A percentile compares a stretch with the other conserved stretches of the same genome.
These are phyloP conservation scores for Inonotus obliquus DNA, from an alignment of 1,284 basidiomycete genomes.

Conservation along the genomic window DNA sequence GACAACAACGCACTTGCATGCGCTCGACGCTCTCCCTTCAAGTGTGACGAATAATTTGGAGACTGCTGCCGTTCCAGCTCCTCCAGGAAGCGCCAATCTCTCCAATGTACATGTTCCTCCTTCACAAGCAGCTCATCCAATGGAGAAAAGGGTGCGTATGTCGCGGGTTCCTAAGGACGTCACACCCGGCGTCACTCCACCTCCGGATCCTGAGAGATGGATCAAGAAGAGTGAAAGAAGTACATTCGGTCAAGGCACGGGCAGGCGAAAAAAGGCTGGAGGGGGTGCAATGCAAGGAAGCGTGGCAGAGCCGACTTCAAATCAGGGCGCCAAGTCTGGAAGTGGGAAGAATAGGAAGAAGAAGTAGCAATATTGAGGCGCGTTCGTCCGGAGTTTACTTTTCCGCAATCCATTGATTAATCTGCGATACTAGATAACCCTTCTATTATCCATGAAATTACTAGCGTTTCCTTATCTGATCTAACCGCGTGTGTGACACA, in stretches of 20 bases:
- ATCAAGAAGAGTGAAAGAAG: slow-evolving; percentile 75
- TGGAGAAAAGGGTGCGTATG: slow-evolving; percentile 51
- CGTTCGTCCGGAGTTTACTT: slow-evolving; percentile 18
- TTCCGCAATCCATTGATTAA: slow-evolving; percentile 10
- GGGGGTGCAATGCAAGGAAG: slow-evolving; percentile 52
- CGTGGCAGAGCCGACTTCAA: slow-evolving; percentile 30
- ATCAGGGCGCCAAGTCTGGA: slow-evolving; percentile 31
- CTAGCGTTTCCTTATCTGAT: not conserved
- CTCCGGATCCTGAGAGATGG: slow-evolving; percentile 78
- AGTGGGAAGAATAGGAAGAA: slow-evolving; percentile 49
- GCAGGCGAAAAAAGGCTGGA: slow-evolving; percentile 41
- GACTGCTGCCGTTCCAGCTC: slow-evolving; percentile 48
- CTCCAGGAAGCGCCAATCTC: slow-evolving; percentile 33
- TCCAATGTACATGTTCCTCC: slow-evolving; percentile 28
- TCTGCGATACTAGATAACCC: not conserved
- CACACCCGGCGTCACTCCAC: slow-evolving; percentile 67
- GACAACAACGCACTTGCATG: slow-evolving; percentile 58
- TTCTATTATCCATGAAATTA: not conserved
- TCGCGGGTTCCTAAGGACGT: slow-evolving; percentile 69
- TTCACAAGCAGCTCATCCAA: slow-evolving; percentile 26
- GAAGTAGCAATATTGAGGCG: slow-evolving; percentile 31
- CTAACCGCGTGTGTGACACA: not conserved
- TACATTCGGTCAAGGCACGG: slow-evolving; percentile 39
- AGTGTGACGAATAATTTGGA: slow-evolving; percentile 52
- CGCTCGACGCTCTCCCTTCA: slow-evolving; percentile 53